These are phyloP conservation scores for Pseudogymnoascus sp. DNA, from an alignment of 2,329 filamentous ascomycete species.

Conservation along the genomic window DNA sequence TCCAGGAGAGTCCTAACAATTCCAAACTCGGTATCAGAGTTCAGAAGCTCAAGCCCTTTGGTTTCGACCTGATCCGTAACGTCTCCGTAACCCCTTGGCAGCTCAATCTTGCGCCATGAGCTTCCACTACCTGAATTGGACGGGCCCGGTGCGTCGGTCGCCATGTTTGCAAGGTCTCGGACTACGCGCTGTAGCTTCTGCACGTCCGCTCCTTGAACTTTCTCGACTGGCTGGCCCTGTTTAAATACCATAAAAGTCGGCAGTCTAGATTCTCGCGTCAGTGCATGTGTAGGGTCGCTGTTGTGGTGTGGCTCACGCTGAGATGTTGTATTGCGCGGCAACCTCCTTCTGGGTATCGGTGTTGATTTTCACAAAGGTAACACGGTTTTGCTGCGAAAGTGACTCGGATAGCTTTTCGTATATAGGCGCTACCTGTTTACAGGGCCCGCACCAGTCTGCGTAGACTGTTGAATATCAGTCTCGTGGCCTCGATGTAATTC, in stretches of 20 bases:
- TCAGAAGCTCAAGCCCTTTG: slow-evolving; percentile 75
- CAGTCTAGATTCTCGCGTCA: slow-evolving; percentile 37
- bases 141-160: slow-evolving; percentile 47
- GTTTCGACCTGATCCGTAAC: slow-evolving; percentile 75
- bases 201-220: slow-evolving; percentile 66
- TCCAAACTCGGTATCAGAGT: slow-evolving; percentile 70
- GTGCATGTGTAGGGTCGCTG: not conserved
- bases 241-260: slow-evolving; percentile 91
- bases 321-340: slow-evolving; percentile 62
- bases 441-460: slow-evolving; percentile 77
- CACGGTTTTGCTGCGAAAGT: slow-evolving; percentile 60
- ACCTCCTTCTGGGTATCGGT: slow-evolving; percentile 68
- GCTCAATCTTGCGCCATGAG: slow-evolving; percentile 63
- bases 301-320: slow-evolving; percentile 39
- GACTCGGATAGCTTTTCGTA: slow-evolving; percentile 68
- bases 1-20: slow-evolving; percentile 67
- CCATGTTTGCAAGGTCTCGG: slow-evolving; percentile 47
- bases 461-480: slow-evolving; percentile 52
- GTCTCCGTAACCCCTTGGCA: slow-evolving; percentile 75
- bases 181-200: slow-evolving; percentile 61
- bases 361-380: slow-evolving; percentile 84
- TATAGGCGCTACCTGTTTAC: slow-evolving; percentile 72
- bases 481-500: slow-evolving; percentile 12
- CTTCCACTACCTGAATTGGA: slow-evolving; percentile 35
- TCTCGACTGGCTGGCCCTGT: slow-evolving; percentile 56